Evolutionary conservation across 2,329 filamentous ascomycete genomes (phyloP).

Genomic region (Trichoderma hamatum): DNA sequence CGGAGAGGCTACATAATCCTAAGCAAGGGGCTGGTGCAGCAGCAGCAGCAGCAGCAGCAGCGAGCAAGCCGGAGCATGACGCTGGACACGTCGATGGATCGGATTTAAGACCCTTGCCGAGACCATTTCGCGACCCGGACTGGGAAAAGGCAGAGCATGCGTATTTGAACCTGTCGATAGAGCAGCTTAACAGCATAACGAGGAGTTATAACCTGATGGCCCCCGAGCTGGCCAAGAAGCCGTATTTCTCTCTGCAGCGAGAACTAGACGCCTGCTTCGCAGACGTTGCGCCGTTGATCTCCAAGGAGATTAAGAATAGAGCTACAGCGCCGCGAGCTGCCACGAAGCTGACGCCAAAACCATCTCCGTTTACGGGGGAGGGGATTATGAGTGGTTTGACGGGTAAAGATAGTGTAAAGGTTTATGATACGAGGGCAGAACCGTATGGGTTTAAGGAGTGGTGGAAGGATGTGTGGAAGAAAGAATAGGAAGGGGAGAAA

Average conservation of each 20-base stretch:
- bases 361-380: slow-evolving; percentile 38
- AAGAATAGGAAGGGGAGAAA: slow-evolving; percentile 20
- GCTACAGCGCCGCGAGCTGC: slow-evolving; percentile 53
- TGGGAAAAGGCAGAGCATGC: slow-evolving; percentile 75
- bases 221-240: slow-evolving; percentile 87
- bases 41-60: too few species aligned
- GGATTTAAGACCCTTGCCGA: slow-evolving; percentile 36
- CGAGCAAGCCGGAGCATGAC: not conserved
- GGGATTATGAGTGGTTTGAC: slow-evolving; percentile 63
- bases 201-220: slow-evolving; percentile 95
- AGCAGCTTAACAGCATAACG: slow-evolving; percentile 76
- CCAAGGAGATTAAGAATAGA: slow-evolving; percentile 71
- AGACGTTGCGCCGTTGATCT: slow-evolving; percentile 78
- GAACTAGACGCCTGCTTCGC: slow-evolving; percentile 82
- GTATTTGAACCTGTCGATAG: slow-evolving; percentile 77
- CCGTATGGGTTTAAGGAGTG: slow-evolving; percentile 88
- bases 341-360: slow-evolving; percentile 35
- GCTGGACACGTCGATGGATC: not conserved
- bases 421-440: slow-evolving; percentile 69
- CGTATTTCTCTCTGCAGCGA: slow-evolving; percentile 81
- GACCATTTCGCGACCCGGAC: slow-evolving; percentile 74
- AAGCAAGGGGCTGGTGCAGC: slow-evolving; percentile 37
- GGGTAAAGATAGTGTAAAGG: slow-evolving; percentile 53
- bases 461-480: slow-evolving; percentile 77
- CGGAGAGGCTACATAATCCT: slow-evolving; percentile 70